Evolutionary conservation across 2,329 filamentous ascomycete species (phyloP), one percentile per base, ranked within the genome.

Genomic region (Penicillium sp.): DNA sequence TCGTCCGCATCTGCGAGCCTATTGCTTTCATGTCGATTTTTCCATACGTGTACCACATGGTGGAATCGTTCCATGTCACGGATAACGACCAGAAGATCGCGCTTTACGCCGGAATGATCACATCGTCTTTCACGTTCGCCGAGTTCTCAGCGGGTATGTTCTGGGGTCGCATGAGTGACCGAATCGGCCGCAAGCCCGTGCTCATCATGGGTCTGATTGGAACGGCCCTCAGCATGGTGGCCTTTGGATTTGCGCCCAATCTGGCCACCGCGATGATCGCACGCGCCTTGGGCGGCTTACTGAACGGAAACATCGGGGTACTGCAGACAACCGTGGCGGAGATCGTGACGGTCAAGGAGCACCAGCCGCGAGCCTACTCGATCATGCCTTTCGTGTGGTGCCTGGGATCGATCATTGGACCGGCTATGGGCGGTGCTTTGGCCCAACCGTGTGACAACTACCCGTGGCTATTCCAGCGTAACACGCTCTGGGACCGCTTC

Each of bases 21-120:
- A 97, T 99, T 72, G 94, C 94, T 5, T 97, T 99, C 80, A 97
- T 96, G 90, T 96, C 92, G 48, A 96, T 97, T 63, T 97, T 99
- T 70, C 94, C 94, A 1, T 99, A 97, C 73, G 91, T 95, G 63
- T 97, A 96, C 77, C 92, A 89, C 78, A 97, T 99, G 94, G 88
- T 97, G 63, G 81, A 91, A 65, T 90, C 91, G 55, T 97, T 97
- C 74, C 80, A 89, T 65, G 86, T 96, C 68, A 89, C 91, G 56
- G 79, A 89, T 42, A 85, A 91, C 67, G 79, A 88, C 57, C 85
- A 81, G 63, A 85, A 88, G 68, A 95, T 96, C 62, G 89, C 92
- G 13, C 84, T 96, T 50, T 97, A 96, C 71, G 91, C 90, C 24
- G 92, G 94, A 65, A 89, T 96, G 85, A 91, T 97, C 56, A 97